Evolutionary conservation across 2,329 filamentous ascomycete genomes (phyloP), one percentile per base, ranked within the genome.

Genomic region (Neoascochyta sp.): DNA sequence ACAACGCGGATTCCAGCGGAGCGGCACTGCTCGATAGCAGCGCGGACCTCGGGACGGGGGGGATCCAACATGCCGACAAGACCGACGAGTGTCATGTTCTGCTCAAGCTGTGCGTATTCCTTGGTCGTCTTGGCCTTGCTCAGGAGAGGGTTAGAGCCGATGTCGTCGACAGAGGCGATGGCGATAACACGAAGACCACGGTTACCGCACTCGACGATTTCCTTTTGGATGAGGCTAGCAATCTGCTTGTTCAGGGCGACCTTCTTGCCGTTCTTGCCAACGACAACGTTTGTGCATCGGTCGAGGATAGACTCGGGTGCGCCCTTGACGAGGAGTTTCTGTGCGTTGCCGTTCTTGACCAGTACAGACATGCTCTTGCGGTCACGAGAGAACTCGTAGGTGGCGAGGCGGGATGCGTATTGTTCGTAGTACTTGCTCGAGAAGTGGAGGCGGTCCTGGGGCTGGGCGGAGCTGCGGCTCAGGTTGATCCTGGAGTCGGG

Each of bases 331-430:
- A 98, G 75, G 8, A 98, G 80, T 61, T 83, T 88, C 67, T 92
- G 79, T 29, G 79, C 66, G 27, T 73, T 71, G 33, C 76, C 81
- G 32, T 76, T 74, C 45, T 83, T 76, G 41, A 93, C 86, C 36
- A 96, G 70, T 19, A 98, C 93, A 26, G 92, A 98, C 92, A 98
- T 98, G 66, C 90, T 96, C 78, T 98, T 98, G 42, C 92, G 80
- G 65, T 98, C 92, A 51, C 92, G 81, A 1, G 92, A 96, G 67
- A 98, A 98, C 62, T 98, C 92, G 52, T 87, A 98, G 8, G 88
- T 95, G 7, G 89, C 83, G 34, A 95, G 73, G 22, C 83, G 80
- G 29, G 80, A 78, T 27, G 81, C 77, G 47, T 78, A 75, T 47
- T 79, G 74, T 67, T 94, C 89, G 61, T 95, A 95, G 66, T 81